phyloP scores from a whole-genome alignment of 2,329 filamentous ascomycete species.

The Phoma sp. region DNA sequence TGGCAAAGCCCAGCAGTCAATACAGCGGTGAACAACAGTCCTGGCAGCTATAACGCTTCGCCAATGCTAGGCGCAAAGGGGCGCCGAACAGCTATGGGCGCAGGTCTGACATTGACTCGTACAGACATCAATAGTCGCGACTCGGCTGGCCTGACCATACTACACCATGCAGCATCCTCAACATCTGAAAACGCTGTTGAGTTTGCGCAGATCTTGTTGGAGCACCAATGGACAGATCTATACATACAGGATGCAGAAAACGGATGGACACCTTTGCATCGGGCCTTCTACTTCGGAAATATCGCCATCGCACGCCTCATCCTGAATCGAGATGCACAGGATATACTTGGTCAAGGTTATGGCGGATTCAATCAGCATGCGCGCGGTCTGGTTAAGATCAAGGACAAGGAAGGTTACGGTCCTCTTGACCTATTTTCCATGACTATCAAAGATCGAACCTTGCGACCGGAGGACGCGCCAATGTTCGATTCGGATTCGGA shows the following conservation, averaged over 20 bases:
- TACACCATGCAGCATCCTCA: constrained; percentile 85
- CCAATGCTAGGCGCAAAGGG: constrained; percentile 49
- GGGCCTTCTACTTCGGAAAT: constrained; percentile 89
- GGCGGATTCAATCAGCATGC: constrained; percentile 65
- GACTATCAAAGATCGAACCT: constrained; percentile 79
- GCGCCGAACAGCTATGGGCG: constrained; percentile 32
- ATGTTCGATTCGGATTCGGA: constrained; percentile 58
- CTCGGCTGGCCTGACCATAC: constrained; percentile 76
- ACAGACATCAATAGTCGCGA: constrained; percentile 87
- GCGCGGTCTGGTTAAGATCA: constrained; percentile 86
- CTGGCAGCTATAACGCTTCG: constrained; percentile 55
- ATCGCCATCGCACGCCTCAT: constrained; percentile 83
- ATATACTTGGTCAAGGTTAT: constrained; percentile 66
- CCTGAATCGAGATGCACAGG: constrained; percentile 75
- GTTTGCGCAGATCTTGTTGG: constrained; percentile 80
- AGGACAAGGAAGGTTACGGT: constrained; percentile 92
- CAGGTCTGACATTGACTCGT: constrained; percentile 55
- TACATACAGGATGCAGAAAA: constrained; percentile 88
- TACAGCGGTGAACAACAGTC: constrained; percentile 52
- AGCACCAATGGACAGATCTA: constrained; percentile 82
- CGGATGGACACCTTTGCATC: constrained; percentile 93
- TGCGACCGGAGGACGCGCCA: constrained; percentile 52
- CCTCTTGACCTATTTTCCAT: constrained; percentile 92
- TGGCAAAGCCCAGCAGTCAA: constrained; percentile 40
- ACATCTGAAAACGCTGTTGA: constrained; percentile 69